phyloP scores from a whole-genome alignment of 768 basidiomycete genomes.

The Naganishia kalamii region DNA sequence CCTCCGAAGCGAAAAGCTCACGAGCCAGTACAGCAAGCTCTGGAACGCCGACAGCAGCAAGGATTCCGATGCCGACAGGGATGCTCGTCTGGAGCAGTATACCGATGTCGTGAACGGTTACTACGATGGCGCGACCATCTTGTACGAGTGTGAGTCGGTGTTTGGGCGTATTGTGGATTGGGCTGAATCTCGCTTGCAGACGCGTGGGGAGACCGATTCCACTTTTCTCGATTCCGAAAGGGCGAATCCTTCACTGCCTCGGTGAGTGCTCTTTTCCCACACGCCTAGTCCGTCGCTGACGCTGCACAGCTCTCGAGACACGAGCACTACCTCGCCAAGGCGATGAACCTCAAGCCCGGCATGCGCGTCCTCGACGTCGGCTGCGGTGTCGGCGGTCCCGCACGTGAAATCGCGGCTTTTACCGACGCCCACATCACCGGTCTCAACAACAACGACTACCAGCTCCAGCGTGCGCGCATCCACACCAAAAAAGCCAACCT shows the following conservation, averaged over 20 bases:
- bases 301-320: slow-evolving; percentile 67
- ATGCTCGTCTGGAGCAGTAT: slow-evolving; percentile 72
- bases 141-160: slow-evolving; percentile 63
- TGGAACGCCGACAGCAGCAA: slow-evolving; percentile 77
- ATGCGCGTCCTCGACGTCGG: slow-evolving; percentile 98
- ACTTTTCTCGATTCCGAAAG: slow-evolving; percentile 94
- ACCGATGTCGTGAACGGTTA: slow-evolving; percentile 94
- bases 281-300: background rate
- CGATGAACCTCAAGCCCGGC: slow-evolving; percentile 75
- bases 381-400: slow-evolving; percentile 95
- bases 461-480: slow-evolving; percentile 73
- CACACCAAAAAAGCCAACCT: slow-evolving; percentile 75
- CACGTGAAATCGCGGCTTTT: slow-evolving; percentile 88
- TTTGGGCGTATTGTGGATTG: background rate
- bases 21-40: slow-evolving; percentile 64
- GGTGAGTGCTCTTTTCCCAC: slow-evolving; percentile 24
- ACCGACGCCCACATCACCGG: slow-evolving; percentile 77
- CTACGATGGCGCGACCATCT: slow-evolving; percentile 90
- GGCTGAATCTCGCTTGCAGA: slow-evolving; percentile 17
- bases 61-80: slow-evolving; percentile 62
- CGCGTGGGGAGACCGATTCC: slow-evolving; percentile 76
- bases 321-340: slow-evolving; percentile 89
- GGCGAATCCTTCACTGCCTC: slow-evolving; percentile 54
- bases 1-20: slow-evolving; percentile 21
- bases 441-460: slow-evolving; percentile 94